These are phyloP conservation scores for Knufia petricola DNA, from an alignment of 2,329 filamentous ascomycete genomes.

Conservation along the genomic window DNA sequence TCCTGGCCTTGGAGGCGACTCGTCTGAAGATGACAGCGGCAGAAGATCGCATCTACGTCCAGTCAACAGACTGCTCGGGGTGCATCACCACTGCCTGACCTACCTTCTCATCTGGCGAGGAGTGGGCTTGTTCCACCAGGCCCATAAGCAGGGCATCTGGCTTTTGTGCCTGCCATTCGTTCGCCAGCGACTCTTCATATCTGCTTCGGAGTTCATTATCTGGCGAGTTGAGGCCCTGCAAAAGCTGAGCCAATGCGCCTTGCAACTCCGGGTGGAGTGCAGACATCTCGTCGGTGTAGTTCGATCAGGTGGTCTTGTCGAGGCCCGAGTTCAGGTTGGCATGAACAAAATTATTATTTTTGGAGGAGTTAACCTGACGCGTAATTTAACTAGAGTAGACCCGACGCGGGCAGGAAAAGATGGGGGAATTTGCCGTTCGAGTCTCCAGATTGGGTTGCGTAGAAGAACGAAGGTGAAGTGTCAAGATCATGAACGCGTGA, in stretches of 20 bases:
- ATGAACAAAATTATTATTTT: slow-evolving; percentile 2
- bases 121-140: slow-evolving; percentile 80
- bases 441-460: background rate
- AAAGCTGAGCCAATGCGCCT: slow-evolving; percentile 71
- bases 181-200: slow-evolving; percentile 83
- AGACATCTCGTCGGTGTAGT: slow-evolving; percentile 53
- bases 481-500: background rate
- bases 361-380: background rate
- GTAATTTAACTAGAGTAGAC: background rate
- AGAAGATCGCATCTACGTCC: slow-evolving; percentile 69
- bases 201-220: slow-evolving; percentile 79
- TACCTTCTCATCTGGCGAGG: slow-evolving; percentile 62
- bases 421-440: background rate
- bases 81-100: background rate
- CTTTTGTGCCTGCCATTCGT: slow-evolving; percentile 72
- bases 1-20: slow-evolving; percentile 81
- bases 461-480: background rate
- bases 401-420: background rate
- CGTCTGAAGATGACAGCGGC: slow-evolving; percentile 88
- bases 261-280: slow-evolving; percentile 76
- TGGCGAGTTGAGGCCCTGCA: slow-evolving; percentile 77
- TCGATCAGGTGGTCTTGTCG: too few relatives aligned
- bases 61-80: slow-evolving; percentile 14
- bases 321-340: background rate
- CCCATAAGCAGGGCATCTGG: slow-evolving; percentile 90